Base-by-base conservation (phyloP, 805 yeast genomes). In the Candida boidinii region DNA sequence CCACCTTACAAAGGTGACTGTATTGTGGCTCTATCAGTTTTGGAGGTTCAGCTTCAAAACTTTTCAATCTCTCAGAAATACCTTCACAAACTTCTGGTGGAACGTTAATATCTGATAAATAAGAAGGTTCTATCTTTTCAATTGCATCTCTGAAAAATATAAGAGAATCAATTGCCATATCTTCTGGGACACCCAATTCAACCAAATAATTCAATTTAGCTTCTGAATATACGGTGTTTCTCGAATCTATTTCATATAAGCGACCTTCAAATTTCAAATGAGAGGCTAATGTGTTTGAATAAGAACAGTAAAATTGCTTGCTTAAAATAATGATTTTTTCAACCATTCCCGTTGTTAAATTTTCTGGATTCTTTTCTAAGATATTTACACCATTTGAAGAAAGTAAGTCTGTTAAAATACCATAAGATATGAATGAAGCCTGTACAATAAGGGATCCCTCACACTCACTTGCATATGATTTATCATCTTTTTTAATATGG, bases 301-400 rank as follows among this genome's bases (percentile, higher is more conserved):
- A 49, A 1, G 54, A 47, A 8, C 53, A 52, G 41, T 58, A 70
- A 1, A 67, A 55, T 30, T 64, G 58, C 30, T 62, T 64, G 20
- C 70, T 49, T 26, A 76, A 56, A 3, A 58, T 50, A 13, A 74
- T 52, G 2, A 74, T 33, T 36, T 67, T 69, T 18, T 68, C 70
- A 29, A 72, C 56, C 4, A 75, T 56, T 1, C 42, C 39, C 10
- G 48, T 30, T 0, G 72, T 66, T 22, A 65, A 44, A 19, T 54
- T 59, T 12, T 42, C 37, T 14, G 41, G 42, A 10, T 35, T 38
- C 13, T 33, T 34, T 7, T 39, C 42, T 14, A 51, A 36, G 13
- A 48, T 36, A 12, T 48, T 37, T 5, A 42, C 33, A 16, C 51
- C 41, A 9, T 48, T 53, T 4, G 48, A 25, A 10, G 48, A 54